Evolutionary conservation across 768 basidiomycete genomes (phyloP).

Genomic region (Termitomyces sp.): DNA sequence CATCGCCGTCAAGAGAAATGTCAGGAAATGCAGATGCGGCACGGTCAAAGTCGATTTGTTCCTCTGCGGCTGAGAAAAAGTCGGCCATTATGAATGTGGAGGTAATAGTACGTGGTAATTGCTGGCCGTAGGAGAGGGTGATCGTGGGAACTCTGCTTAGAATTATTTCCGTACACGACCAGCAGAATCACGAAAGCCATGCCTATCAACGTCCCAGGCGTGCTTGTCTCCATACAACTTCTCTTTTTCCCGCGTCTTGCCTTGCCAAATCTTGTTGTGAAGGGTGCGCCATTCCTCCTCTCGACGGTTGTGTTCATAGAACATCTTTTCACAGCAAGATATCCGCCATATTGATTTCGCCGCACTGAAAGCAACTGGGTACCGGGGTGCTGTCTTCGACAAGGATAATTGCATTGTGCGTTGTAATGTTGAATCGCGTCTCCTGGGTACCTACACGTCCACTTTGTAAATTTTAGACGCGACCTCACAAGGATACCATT

Average conservation of each 20-base stretch:
- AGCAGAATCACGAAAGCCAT: constrained; percentile 24
- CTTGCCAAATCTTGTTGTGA: constrained; percentile 57
- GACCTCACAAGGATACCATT: constrained; percentile 69
- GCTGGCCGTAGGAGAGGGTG: neutral
- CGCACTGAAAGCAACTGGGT: constrained; percentile 68
- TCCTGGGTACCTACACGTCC: neutral
- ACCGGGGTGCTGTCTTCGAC: constrained; percentile 89
- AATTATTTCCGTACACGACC: neutral
- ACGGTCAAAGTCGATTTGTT: constrained; percentile 75
- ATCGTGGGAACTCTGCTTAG: constrained; percentile 17
- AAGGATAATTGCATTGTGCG: constrained; percentile 95
- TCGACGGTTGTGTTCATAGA: constrained; percentile 6
- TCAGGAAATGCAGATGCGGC: constrained; percentile 85
- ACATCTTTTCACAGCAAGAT: constrained; percentile 49
- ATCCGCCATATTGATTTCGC: constrained; percentile 80
- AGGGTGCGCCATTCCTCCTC: constrained; percentile 39
- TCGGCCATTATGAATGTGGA: constrained; percentile 20
- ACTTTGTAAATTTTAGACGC: constrained; percentile 47
- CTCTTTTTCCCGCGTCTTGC: constrained; percentile 61
- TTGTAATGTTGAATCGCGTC: neutral
- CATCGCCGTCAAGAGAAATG: constrained; percentile 66
- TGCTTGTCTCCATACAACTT: constrained; percentile 67
- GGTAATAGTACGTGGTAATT: neutral
- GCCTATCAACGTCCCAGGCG: constrained; percentile 71
- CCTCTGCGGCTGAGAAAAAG: constrained; percentile 27